Percentiles rank a stretch among this genome's conserved stretches.
These are phyloP conservation scores for Globisporangium yorkense DNA, from an alignment of 352 stramenopile species.

Conservation along the genomic window DNA sequence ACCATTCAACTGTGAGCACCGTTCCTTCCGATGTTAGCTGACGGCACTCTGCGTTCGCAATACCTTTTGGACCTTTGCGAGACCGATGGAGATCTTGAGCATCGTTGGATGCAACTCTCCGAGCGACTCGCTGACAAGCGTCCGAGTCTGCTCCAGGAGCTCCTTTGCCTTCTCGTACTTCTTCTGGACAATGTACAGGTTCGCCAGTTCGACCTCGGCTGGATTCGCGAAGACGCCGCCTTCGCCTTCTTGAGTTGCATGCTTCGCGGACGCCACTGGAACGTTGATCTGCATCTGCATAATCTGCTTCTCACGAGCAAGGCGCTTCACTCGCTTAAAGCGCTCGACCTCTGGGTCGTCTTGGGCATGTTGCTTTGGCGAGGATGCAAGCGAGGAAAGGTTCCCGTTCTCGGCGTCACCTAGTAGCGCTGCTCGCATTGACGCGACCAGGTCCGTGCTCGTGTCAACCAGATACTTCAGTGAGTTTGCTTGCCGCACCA, in stretches of 20 bases:
- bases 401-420: not conserved
- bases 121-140: slow-evolving; percentile 25
- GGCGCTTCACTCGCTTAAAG: slow-evolving; percentile 34
- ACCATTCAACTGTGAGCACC: not conserved
- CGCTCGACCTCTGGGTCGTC: slow-evolving; percentile 41
- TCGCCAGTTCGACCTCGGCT: slow-evolving; percentile 42
- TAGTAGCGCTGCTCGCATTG: slow-evolving; percentile 23
- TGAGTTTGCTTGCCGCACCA: slow-evolving; percentile 24
- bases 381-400: no score
- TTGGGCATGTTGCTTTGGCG: not conserved
- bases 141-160: slow-evolving; percentile 25
- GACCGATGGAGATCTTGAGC: slow-evolving; percentile 45
- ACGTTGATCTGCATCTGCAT: slow-evolving; percentile 53
- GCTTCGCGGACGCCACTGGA: slow-evolving; percentile 35
- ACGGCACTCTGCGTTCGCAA: no score
- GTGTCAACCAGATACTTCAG: slow-evolving; percentile 16
- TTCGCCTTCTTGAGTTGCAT: slow-evolving; percentile 31
- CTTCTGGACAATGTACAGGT: slow-evolving; percentile 55
- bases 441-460: slow-evolving; percentile 22
- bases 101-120: slow-evolving; percentile 46
- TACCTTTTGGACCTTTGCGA: slow-evolving; percentile 30
- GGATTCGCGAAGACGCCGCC: slow-evolving; percentile 35
- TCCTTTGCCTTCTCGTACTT: slow-evolving; percentile 41
- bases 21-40: not conserved
- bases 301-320: slow-evolving; percentile 44